Evolutionary conservation across 1,284 basidiomycete species (phyloP).

Genomic region (Termitomyces sp.): DNA sequence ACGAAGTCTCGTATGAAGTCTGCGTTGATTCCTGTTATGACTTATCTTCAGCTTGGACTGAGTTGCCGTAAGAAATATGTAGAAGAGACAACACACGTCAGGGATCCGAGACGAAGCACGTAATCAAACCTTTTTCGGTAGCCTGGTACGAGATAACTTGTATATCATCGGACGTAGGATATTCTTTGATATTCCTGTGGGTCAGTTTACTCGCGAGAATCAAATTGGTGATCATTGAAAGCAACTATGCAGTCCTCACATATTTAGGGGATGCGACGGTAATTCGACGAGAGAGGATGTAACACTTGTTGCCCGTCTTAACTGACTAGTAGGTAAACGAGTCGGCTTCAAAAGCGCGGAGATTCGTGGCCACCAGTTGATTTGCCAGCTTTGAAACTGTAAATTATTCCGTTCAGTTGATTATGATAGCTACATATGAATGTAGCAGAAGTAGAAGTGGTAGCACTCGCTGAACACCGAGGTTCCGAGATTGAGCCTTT

Average conservation of each 20-base stretch:
- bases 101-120: neutral
- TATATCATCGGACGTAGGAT: neutral
- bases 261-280: neutral
- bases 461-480: no score
- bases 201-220: neutral
- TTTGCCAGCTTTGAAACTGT: neutral
- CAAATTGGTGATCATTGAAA: neutral
- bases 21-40: neutral
- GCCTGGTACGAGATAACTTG: neutral
- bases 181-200: neutral
- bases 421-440: no score
- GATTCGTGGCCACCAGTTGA: no score
- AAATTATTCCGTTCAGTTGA: no score
- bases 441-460: no score
- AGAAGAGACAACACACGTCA: neutral
- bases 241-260: neutral
- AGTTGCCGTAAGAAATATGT: neutral
- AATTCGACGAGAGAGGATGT: neutral
- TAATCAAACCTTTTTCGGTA: neutral
- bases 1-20: neutral
- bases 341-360: neutral
- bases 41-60: neutral
- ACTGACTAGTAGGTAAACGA: neutral
- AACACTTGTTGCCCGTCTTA: no score
- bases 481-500: no score